These are phyloP conservation scores for Primulina eburnea DNA, from an alignment of 257 asterid genomes.

Conservation along the genomic window DNA sequence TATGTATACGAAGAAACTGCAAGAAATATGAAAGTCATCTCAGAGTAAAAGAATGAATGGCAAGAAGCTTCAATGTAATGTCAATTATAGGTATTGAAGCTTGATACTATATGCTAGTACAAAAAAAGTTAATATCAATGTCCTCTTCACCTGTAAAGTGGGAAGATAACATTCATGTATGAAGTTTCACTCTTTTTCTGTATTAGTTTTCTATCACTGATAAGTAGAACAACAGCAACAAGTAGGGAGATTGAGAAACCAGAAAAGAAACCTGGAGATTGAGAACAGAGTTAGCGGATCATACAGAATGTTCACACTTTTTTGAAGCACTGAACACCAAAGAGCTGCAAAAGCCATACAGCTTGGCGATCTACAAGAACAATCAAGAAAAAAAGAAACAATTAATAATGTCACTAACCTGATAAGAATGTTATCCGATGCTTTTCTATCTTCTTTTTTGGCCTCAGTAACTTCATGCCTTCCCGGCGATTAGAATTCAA, in stretches of 20 bases:
- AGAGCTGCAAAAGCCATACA: conserved; percentile 8
- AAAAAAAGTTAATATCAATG: not conserved
- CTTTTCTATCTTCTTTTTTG: conserved; percentile 57
- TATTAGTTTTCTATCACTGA: conserved; percentile 47
- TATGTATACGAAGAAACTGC: conserved; percentile 68
- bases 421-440: conserved; percentile 65
- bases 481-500: conserved; percentile 54
- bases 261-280: conserved; percentile 66
- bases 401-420: conserved; percentile 37
- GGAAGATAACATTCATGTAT: conserved; percentile 58
- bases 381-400: not conserved
- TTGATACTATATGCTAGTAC: conserved; percentile 14
- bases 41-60: conserved; percentile 15
- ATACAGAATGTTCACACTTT: conserved; percentile 1
- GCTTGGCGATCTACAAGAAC: conserved; percentile 11
- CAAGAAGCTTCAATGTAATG: not conserved
- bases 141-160: conserved; percentile 63
- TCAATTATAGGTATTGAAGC: conserved; percentile 1
- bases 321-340: conserved; percentile 14
- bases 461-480: conserved; percentile 83
- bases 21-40: conserved; percentile 27
- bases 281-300: conserved; percentile 18
- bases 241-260: conserved; percentile 71
- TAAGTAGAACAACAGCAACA: conserved; percentile 54
- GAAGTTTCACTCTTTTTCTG: conserved; percentile 39